Conservation (phyloP, 1,284 basidiomycete genomes). For the Leucoagaricus sp. region DNA sequence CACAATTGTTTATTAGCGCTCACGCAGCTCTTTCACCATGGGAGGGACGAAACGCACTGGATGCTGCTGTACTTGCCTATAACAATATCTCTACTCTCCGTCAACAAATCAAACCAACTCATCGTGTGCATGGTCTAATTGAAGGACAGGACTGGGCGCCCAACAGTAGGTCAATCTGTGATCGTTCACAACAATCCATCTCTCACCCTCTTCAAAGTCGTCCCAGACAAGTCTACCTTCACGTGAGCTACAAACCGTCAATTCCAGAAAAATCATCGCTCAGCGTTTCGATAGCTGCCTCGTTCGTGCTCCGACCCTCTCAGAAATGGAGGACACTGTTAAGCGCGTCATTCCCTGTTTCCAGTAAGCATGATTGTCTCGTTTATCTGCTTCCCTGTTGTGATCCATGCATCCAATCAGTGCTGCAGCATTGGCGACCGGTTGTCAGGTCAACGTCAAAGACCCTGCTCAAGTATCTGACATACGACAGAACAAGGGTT, state of each 20-base stretch:
- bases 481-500: constrained; percentile 61
- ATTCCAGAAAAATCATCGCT: background rate
- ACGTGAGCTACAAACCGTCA: constrained; percentile 39
- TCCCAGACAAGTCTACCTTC: constrained; percentile 77
- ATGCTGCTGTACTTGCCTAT: constrained; percentile 76
- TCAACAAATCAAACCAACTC: constrained; percentile 67
- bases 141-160: constrained; percentile 62
- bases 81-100: constrained; percentile 68
- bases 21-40: constrained; percentile 73
- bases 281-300: constrained; percentile 46
- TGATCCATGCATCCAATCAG: constrained; percentile 31
- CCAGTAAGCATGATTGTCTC: constrained; percentile 43
- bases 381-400: background rate
- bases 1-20: constrained; percentile 39
- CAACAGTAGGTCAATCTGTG: constrained; percentile 46
- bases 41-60: constrained; percentile 77
- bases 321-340: constrained; percentile 56
- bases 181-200: background rate
- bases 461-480: constrained; percentile 49
- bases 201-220: constrained; percentile 48
- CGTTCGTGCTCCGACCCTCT: constrained; percentile 69
- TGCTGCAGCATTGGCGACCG: constrained; percentile 72
- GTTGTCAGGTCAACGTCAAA: constrained; percentile 58
- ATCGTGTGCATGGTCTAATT: constrained; percentile 70
- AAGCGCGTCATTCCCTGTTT: constrained; percentile 70